These are phyloP conservation scores for Buxus sempervirens DNA, from an alignment of 164 flowering plant species.

Conservation along the genomic window DNA sequence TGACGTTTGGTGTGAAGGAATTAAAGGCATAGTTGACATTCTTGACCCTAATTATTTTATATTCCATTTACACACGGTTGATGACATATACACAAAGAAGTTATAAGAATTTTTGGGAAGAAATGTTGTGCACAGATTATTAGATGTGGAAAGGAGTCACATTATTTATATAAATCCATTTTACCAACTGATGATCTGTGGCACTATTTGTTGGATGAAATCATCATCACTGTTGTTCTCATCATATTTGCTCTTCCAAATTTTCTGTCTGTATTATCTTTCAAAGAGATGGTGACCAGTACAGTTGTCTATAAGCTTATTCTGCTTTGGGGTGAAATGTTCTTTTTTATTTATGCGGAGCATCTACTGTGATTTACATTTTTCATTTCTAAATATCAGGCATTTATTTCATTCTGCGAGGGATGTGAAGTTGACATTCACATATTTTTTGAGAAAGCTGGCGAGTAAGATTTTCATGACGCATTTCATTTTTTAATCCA, in stretches of 20 bases:
- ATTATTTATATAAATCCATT: not conserved
- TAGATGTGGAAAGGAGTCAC: not conserved
- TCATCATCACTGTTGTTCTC: not conserved
- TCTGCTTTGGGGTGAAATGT: no score
- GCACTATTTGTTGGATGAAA: not conserved
- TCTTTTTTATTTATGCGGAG: constrained; percentile 6
- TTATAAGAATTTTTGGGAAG: not conserved
- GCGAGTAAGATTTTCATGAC: constrained; percentile 65
- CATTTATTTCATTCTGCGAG: constrained; percentile 89
- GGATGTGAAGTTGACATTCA: constrained; percentile 95
- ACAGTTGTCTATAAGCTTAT: not conserved
- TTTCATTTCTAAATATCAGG: constrained; percentile 44
- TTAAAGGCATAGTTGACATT: constrained; percentile 51
- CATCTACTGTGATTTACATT: constrained; percentile 5
- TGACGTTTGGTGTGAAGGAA: constrained; percentile 91
- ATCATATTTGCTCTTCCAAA: not conserved
- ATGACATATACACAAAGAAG: not conserved
- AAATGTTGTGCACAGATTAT: not conserved
- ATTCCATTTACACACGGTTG: not conserved
- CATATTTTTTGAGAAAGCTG: constrained; percentile 86
- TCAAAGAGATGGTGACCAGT: not conserved
- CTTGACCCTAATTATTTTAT: not conserved
- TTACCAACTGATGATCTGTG: not conserved
- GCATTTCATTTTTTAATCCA: not conserved
- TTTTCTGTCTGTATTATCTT: not conserved